Percentiles rank a stretch among this genome's conserved stretches.
These are phyloP conservation scores for Citeromyces matritensis DNA, from an alignment of 805 yeast genomes.

Conservation along the genomic window DNA sequence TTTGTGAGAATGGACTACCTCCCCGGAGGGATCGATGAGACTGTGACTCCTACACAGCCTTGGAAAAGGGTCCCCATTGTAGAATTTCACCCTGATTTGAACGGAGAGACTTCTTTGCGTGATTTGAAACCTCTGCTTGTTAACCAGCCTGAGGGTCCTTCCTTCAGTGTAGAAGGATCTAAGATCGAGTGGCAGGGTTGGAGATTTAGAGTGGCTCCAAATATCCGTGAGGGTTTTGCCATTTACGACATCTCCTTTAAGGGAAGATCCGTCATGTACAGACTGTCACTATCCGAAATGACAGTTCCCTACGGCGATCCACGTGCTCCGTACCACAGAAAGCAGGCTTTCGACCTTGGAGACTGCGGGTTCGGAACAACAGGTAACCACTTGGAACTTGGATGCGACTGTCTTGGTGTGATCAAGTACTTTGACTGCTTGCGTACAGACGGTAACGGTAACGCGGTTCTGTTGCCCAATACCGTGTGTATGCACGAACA, in stretches of 20 bases:
- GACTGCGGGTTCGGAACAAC: slow-evolving; percentile 72
- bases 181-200: slow-evolving; percentile 72
- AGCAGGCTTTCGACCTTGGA: slow-evolving; percentile 79
- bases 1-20: slow-evolving; percentile 60
- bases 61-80: slow-evolving; percentile 46
- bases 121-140: slow-evolving; percentile 57
- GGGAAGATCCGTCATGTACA: slow-evolving; percentile 63
- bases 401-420: slow-evolving; percentile 75
- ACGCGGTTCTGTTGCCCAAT: slow-evolving; percentile 45
- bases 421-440: slow-evolving; percentile 59
- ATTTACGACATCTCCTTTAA: slow-evolving; percentile 59
- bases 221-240: slow-evolving; percentile 70
- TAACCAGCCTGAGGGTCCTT: slow-evolving; percentile 69
- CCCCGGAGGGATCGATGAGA: slow-evolving; percentile 58
- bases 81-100: slow-evolving; percentile 63
- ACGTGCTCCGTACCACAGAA: slow-evolving; percentile 70
- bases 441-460: slow-evolving; percentile 42
- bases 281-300: slow-evolving; percentile 69
- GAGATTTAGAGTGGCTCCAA: slow-evolving; percentile 60
- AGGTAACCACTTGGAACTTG: slow-evolving; percentile 54
- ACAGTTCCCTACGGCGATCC: slow-evolving; percentile 84
- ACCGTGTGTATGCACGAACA: slow-evolving; percentile 74
- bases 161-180: slow-evolving; percentile 42
- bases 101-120: slow-evolving; percentile 32
- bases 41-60: slow-evolving; percentile 36